phyloP scores from a whole-genome alignment of 116 monocot species.

The Cymodocea nodosa region DNA sequence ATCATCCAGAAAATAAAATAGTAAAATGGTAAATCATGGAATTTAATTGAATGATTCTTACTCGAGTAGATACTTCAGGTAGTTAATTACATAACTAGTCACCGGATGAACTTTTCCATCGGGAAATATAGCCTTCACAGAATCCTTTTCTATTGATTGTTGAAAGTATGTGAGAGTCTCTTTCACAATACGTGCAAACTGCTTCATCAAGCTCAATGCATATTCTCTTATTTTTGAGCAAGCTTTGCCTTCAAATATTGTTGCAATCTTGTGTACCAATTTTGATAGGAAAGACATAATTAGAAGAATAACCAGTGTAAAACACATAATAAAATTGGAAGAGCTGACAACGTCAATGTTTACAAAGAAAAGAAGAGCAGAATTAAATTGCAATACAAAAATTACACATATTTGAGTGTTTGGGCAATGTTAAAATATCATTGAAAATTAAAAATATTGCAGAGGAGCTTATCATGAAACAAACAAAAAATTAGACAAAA shows the following conservation, averaged over 20 bases:
- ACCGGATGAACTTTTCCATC: conserved; percentile 32
- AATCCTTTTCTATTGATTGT: conserved; percentile 25
- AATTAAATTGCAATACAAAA: neutral
- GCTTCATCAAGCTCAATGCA: conserved; percentile 13
- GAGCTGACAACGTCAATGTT: neutral
- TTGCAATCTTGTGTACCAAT: conserved; percentile 17
- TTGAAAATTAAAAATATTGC: too few relatives aligned
- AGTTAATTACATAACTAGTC: conserved; percentile 30
- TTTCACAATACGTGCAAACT: conserved; percentile 9
- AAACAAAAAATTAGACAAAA: too few relatives aligned
- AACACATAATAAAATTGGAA: too few relatives aligned
- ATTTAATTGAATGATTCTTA: conserved; percentile 7
- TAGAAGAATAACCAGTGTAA: too few relatives aligned
- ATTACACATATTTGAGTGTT: neutral
- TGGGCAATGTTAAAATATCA: too few relatives aligned
- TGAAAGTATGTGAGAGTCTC: conserved; percentile 15
- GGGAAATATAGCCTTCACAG: neutral
- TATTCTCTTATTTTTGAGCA: conserved; percentile 15
- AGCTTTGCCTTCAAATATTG: conserved; percentile 23
- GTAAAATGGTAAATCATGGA: neutral
- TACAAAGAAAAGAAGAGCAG: neutral
- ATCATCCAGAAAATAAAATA: neutral
- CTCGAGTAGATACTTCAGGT: conserved; percentile 27
- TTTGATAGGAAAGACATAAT: neutral
- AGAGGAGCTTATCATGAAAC: too few relatives aligned